These are phyloP conservation scores for Peronospora destructor DNA, from an alignment of 352 stramenopile genomes.

Conservation along the genomic window DNA sequence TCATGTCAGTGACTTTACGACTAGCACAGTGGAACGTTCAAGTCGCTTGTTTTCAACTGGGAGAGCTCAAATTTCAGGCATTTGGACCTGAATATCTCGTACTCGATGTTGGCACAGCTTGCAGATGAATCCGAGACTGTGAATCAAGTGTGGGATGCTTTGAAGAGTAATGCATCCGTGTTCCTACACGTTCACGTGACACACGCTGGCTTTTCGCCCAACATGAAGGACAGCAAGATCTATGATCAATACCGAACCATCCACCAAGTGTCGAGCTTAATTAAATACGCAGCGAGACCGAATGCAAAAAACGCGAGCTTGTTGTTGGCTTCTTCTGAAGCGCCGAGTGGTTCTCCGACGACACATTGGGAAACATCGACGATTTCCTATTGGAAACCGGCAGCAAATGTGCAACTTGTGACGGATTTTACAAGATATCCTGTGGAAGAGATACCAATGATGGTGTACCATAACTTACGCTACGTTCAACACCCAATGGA, in stretches of 20 bases:
- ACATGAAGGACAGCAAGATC: constrained; percentile 27
- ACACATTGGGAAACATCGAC: constrained; percentile 28
- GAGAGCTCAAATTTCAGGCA: constrained; percentile 43
- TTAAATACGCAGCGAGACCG: constrained; percentile 43
- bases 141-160: constrained; percentile 29
- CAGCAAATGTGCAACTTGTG: constrained; percentile 61
- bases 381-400: constrained; percentile 72
- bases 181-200: constrained; percentile 74
- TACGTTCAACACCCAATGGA: constrained; percentile 46
- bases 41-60: constrained; percentile 61
- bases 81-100: constrained; percentile 50
- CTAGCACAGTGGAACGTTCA: constrained; percentile 35
- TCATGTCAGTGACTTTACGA: constrained; percentile 31
- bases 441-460: constrained; percentile 50
- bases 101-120: constrained; percentile 13
- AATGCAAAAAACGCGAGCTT: constrained; percentile 65
- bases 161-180: constrained; percentile 50
- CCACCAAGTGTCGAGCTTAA: constrained; percentile 55
- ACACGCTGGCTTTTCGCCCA: constrained; percentile 37
- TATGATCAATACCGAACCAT: constrained; percentile 57
- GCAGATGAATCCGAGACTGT: constrained; percentile 4
- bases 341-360: constrained; percentile 3
- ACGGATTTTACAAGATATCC: constrained; percentile 69
- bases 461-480: constrained; percentile 65
- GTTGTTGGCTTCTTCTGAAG: constrained; percentile 24